Percentiles rank a stretch among this genome's conserved stretches.
phyloP scores from a whole-genome alignment of 768 basidiomycete genomes.

The Suillus paluster region DNA sequence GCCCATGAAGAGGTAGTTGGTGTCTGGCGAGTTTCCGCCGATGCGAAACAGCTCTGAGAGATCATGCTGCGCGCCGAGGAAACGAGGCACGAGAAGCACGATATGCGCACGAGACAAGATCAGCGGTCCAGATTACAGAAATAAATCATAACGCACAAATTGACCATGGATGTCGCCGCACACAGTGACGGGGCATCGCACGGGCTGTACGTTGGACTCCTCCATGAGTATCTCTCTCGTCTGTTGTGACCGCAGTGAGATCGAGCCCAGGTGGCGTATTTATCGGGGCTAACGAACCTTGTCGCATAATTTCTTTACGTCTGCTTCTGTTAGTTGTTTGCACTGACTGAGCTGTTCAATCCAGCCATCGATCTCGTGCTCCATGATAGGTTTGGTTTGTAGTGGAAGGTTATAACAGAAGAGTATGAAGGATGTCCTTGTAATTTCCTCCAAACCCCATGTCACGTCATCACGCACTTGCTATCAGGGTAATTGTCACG shows the following conservation, averaged over 20 bases:
- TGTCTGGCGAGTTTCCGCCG: constrained; percentile 98
- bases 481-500: constrained; percentile 30
- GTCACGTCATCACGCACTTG: constrained; percentile 31
- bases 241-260: constrained; percentile 47
- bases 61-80: constrained; percentile 77
- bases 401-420: constrained; percentile 5
- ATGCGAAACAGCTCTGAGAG: constrained; percentile 98
- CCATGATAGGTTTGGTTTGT: constrained; percentile 38
- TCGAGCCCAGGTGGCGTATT: constrained; percentile 14
- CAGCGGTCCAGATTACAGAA: constrained; percentile 26
- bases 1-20: constrained; percentile 99
- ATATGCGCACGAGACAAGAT: constrained; percentile 23
- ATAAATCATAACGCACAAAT: constrained; percentile 77
- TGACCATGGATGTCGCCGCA: constrained; percentile 99
- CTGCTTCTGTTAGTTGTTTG: constrained; percentile 93
- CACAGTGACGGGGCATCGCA: constrained; percentile 97
- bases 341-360: constrained; percentile 96
- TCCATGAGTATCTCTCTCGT: constrained; percentile 98
- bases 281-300: constrained; percentile 66
- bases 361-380: constrained; percentile 92
- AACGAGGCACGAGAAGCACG: constrained; percentile 1
- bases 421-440: constrained; percentile 8
- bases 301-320: constrained; percentile 98
- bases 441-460: constrained; percentile 15
- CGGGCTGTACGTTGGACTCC: constrained; percentile 98